phyloP scores from a whole-genome alignment of 1,139 yeast species.

The Debaryomycetaceae sp. region DNA sequence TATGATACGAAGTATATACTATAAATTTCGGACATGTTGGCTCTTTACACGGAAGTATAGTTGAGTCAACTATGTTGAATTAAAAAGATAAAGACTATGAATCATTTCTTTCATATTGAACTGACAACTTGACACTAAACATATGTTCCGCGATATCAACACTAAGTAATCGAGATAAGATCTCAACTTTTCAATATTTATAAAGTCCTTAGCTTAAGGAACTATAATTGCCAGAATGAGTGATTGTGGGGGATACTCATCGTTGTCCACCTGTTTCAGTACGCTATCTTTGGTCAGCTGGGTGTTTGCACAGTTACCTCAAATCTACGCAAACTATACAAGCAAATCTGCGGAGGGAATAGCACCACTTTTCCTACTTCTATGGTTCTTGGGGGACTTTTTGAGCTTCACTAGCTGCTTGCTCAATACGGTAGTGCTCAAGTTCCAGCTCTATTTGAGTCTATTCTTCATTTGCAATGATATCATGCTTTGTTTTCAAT shows the following conservation, averaged over 20 bases:
- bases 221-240: constrained; percentile 6
- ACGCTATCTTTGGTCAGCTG: constrained; percentile 48
- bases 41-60: too few species aligned
- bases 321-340: constrained; percentile 60
- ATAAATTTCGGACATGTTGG: too few species aligned
- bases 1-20: too few species aligned
- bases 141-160: too few species aligned
- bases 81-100: too few species aligned
- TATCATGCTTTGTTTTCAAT: constrained; percentile 66
- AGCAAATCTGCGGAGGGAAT: constrained; percentile 84
- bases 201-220: too few species aligned
- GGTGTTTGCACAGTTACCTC: constrained; percentile 89
- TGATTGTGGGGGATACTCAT: constrained; percentile 13
- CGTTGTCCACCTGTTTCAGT: constrained; percentile 30
- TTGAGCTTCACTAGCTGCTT: constrained; percentile 78
- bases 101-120: too few species aligned
- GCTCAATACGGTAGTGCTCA: constrained; percentile 64
- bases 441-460: constrained; percentile 74
- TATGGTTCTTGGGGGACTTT: constrained; percentile 86
- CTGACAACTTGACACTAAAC: too few species aligned
- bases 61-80: too few species aligned
- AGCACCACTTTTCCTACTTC: constrained; percentile 66
- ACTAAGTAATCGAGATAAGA: too few species aligned
- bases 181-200: too few species aligned
- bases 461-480: constrained; percentile 75